Evolutionary conservation across 1,284 basidiomycete genomes (phyloP), one percentile per base, ranked within the genome.

Genomic region (Fereydounia khargensis): DNA sequence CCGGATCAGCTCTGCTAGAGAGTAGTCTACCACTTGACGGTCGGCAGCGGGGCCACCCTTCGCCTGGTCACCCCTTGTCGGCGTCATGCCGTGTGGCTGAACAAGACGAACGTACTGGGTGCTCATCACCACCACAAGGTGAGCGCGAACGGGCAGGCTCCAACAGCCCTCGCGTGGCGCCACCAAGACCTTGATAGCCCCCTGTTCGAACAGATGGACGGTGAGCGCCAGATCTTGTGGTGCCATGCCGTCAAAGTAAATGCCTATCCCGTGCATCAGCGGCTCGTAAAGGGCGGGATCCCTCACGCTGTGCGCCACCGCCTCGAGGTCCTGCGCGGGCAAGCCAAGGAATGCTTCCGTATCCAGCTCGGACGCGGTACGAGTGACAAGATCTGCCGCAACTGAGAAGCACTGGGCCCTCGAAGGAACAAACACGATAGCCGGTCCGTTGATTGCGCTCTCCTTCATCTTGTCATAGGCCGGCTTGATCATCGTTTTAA

Each of bases 401-500:
- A 89, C 83, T 1, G 80, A 73, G n/a, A 81, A 79, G 68, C 89
- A 91, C 61, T 91, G 88, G n/a, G 79, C 79, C 16, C 85, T 82
- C 17, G 91, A 91, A 3, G 95, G 89, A 0, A 94, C 88, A 74
- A 98, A 94, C n/a, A 96, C 80, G 56, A 99, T 82, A 0, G 86
- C 83, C 2, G 73, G 60, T 2, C 69, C 69, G 1, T 81, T 79
- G 38, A 82, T 81, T 0, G 79, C 79, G 8, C 76, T 84, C 11
- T 83, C 78, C 35, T 65, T 62, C 41, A 77, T 68, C 35, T 64
- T 57, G 40, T 76, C 74, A 73, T 94, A 90, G 0, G 86, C 85
- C 4, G 95, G 91, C 75, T 92, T 95, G 37, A 87, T 82, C 87
- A 98, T 95, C 2, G 86, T 82, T 68, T 92, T 94, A 78, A 94